Conservation (phyloP, 208 protist species). For the Tetramitus jugosus region DNA sequence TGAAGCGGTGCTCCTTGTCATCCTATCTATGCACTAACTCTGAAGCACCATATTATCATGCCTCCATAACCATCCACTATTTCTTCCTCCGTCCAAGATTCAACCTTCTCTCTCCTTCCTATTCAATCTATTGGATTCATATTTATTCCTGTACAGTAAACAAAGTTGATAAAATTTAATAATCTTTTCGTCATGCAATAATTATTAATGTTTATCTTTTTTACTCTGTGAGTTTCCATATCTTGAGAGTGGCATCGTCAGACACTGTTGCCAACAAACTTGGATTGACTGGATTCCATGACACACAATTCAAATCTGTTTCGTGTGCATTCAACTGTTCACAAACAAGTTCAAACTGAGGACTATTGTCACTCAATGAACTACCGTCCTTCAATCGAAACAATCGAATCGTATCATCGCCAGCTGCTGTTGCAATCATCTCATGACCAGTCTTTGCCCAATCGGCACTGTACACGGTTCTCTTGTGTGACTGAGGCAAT, state of each 20-base stretch:
- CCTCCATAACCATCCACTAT: too few species aligned
- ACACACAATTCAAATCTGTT: slow-evolving; percentile 30
- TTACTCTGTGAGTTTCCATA: slow-evolving; percentile 32
- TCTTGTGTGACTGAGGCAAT: slow-evolving; percentile 46
- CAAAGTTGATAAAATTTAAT: too few species aligned
- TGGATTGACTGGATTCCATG: slow-evolving; percentile 10
- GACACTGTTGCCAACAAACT: slow-evolving; percentile 16
- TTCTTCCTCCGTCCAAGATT: too few species aligned
- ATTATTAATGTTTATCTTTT: too few species aligned
- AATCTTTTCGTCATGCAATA: too few species aligned
- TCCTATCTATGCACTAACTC: too few species aligned
- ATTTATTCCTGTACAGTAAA: too few species aligned
- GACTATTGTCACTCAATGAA: too few species aligned
- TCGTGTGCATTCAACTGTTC: slow-evolving; percentile 7
- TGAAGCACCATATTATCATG: too few species aligned
- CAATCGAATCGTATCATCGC: slow-evolving; percentile 66
- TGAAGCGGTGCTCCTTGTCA: too few species aligned
- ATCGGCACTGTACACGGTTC: slow-evolving; percentile 57
- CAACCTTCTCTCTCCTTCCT: too few species aligned
- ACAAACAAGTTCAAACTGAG: not conserved
- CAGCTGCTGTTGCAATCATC: slow-evolving; percentile 60
- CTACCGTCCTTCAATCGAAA: slow-evolving; percentile 24
- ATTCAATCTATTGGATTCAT: too few species aligned
- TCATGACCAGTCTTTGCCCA: slow-evolving; percentile 47
- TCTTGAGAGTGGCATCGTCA: slow-evolving; percentile 22